Percentiles rank a stretch among this genome's conserved stretches.
Evolutionary conservation across 1,139 yeast species (phyloP).

Genomic region (Sugiyamaella sp.): DNA sequence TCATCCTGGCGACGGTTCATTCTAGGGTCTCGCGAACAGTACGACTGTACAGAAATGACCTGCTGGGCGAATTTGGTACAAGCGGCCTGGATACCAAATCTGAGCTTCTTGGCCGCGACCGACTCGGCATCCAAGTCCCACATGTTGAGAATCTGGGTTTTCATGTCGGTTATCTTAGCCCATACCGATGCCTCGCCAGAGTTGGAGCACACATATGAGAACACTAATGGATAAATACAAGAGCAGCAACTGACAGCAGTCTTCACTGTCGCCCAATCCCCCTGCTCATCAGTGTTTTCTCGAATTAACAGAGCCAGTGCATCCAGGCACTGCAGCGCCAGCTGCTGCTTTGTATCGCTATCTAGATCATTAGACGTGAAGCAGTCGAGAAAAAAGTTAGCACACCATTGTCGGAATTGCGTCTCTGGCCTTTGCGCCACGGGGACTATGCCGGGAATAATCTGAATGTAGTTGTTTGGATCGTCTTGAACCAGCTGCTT

Average conservation of each 20-base stretch:
- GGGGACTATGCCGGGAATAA: conserved; percentile 44
- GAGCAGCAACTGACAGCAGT: conserved; percentile 40
- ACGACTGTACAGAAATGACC: conserved; percentile 70
- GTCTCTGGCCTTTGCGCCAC: conserved; percentile 43
- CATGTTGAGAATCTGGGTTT: conserved; percentile 37
- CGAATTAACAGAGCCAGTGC: conserved; percentile 37
- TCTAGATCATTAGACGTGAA: conserved; percentile 40
- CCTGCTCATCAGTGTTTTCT: conserved; percentile 26
- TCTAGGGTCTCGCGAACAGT: conserved; percentile 47
- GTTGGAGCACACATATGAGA: conserved; percentile 38
- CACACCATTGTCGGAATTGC: conserved; percentile 45
- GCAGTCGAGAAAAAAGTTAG: conserved; percentile 45
- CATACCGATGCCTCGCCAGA: conserved; percentile 37
- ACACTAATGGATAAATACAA: conserved; percentile 42
- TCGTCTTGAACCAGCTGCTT: conserved; percentile 42
- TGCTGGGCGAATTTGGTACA: conserved; percentile 72
- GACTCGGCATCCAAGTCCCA: conserved; percentile 37
- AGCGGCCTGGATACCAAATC: conserved; percentile 57
- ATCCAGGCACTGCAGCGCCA: conserved; percentile 42
- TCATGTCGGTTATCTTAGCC: conserved; percentile 39
- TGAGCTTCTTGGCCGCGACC: conserved; percentile 17
- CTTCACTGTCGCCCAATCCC: conserved; percentile 38
- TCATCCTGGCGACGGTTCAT: conserved; percentile 18
- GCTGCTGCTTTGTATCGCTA: conserved; percentile 33
- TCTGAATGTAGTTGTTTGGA: conserved; percentile 43